Base-by-base conservation (phyloP, 768 basidiomycete species). In the Coprinopsis marcescibilis region DNA sequence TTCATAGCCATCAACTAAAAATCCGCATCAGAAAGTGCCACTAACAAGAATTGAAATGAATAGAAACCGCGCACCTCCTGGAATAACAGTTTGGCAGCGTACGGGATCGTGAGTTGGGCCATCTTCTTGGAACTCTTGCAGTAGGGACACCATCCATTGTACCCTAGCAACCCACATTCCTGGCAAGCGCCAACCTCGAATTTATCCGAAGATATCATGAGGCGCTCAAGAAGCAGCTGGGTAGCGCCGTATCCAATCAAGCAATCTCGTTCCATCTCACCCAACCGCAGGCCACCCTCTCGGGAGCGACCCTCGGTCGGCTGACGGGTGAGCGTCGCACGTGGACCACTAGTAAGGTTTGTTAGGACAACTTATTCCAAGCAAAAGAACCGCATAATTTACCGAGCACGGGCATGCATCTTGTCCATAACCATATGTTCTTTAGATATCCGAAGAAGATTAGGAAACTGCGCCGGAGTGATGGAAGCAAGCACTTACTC, bases 351-450 rank as follows among this genome's bases (percentile, higher is more conserved):
- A 62, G 32, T 21, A 45, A 53, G 43, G 23, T 45, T 38, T 40
- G 26, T 25, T 27, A 45, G n/a, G 29, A 19, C 30, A 43, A 35
- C 20, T 15, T 29, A 14, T 35, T 13, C 34, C 36, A 45, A n/a
- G 23, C 10, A 35, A 14, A 17, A 36, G 37, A 38, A 32, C 26
- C 7, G 15, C 17, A 12, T 51, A 42, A 57, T 74, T 57, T 63
- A 85, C 90, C 91, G 85, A 42, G 96, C 93, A 48, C 96, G 85
- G 54, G 96, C 96, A 57, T 99, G 96, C 96, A 99, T 99, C 75
- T 99, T 99, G 75, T 99, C 96, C 85, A 97, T 88, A 42, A 98
- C 95, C 95, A 98, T 98, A 70, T 95, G 94, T 72, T 94, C 83
- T 88, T 55, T 32, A 49, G 29, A 49, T 42, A 35, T 38, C 43